Evolutionary conservation across 345 rosid species (phyloP), one percentile per base, ranked within the genome.

Genomic region (Boechera divaricarpa): DNA sequence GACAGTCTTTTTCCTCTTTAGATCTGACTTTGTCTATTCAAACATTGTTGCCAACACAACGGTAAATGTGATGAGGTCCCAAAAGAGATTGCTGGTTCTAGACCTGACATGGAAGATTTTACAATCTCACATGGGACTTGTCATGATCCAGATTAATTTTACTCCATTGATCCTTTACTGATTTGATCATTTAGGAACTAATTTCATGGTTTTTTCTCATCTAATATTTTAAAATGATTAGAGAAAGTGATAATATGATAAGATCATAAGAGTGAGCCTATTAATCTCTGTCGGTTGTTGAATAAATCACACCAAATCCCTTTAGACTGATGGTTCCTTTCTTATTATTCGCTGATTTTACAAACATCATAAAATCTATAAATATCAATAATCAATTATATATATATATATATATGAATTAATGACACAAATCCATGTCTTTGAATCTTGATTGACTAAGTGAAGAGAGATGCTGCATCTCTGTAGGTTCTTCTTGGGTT

Each of bases 401-500:
- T 32, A 33, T 39, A 39, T 70, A 76, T 76, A 62, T 70, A 49
- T 53, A n/a, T 62, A 72, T 72, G 47, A 63, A 71, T 78, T 55
- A 66, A 77, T 67, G 77, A 66, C 63, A 51, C 69, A 60, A 72
- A 66, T 72, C 29, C 51, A 49, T 57, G 68, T 78, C 67, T 60
- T 16, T 33, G 67, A 71, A 77, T 58, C 63, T 78, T 32, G 77
- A 28, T 38, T 31, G 41, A 18, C 66, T 74, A 79, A 73, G 82
- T 79, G 66, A 74, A 79, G 66, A 79, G 59, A 79, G 78, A 79
- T 67, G 78, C 60, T 73, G 78, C 82, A 73, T 79, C 82, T 73
- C 82, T 79, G 52, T 79, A 79, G 78, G 78, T 74, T 73, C 71
- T 79, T 79, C 82, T 68, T 68, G 18, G 33, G 75, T 79, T 74